Evolutionary conservation across 352 stramenopile genomes (phyloP).

Genomic region (Globisporangium perplexum): DNA sequence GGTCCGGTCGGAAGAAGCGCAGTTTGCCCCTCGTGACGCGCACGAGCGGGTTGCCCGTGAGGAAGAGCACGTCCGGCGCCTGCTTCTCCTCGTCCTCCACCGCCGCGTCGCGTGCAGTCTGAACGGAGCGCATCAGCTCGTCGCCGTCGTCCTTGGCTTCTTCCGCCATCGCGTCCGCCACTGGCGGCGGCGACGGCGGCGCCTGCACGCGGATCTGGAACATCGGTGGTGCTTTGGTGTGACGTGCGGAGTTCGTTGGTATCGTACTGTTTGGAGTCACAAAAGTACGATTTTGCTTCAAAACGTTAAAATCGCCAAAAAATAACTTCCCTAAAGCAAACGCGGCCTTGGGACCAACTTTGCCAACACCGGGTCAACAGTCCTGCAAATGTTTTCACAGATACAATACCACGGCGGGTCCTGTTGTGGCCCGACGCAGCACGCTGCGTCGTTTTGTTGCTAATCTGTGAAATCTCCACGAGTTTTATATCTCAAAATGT

Average conservation of each 20-base stretch:
- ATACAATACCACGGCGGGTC: too few species aligned
- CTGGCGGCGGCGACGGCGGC: too few species aligned
- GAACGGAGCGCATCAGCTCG: conserved; percentile 4
- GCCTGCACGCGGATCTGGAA: conserved; percentile 84
- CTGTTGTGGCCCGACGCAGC: too few species aligned
- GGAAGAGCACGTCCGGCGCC: conserved; percentile 38
- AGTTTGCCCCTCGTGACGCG: conserved; percentile 69
- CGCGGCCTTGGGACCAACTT: too few species aligned
- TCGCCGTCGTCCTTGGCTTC: conserved; percentile 32
- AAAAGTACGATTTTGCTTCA: not conserved
- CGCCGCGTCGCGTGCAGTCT: not conserved
- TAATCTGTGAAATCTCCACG: too few species aligned
- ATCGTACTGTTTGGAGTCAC: not conserved
- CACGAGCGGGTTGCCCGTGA: conserved; percentile 77
- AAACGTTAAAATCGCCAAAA: too few species aligned
- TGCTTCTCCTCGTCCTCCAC: conserved; percentile 18
- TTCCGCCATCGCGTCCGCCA: conserved; percentile 9
- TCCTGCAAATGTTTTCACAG: too few species aligned
- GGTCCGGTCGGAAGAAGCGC: conserved; percentile 77
- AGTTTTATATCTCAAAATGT: too few species aligned
- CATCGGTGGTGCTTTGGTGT: conserved; percentile 27
- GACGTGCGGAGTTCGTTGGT: not conserved
- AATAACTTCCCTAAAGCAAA: too few species aligned
- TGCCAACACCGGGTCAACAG: too few species aligned
- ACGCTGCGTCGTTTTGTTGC: too few species aligned